Base-by-base conservation (phyloP, 1,284 basidiomycete species). In the Neonothopanus nambi region DNA sequence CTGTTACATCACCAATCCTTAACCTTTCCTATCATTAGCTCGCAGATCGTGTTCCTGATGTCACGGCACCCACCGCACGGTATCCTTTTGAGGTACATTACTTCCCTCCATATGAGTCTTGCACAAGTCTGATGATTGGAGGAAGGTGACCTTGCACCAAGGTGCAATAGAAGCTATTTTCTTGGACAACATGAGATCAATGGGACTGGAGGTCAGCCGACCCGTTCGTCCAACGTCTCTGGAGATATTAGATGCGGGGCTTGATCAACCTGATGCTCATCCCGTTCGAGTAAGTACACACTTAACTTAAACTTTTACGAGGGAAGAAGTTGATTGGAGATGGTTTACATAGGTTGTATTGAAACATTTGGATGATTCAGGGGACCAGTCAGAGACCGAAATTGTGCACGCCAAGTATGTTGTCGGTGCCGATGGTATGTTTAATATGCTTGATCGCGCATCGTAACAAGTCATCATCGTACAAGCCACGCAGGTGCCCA, bases 121-220 rank as follows among this genome's bases (percentile, higher is more conserved):
- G 41, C 28, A 37, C 17, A 11, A 30, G 24, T 21, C 50, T 28
- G 26, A 28, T 28, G 26, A 28, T 28, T 28, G 7, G 11, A 21
- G 20, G 15, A 57, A 89, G 82, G 70, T 81, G 5, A 89, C 87
- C 0, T 70, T 89, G n/a, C 84, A 89, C 58, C 89, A 91, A 71
- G 88, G 87, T 1, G 81, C 79, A 3, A 89, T 91, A 36, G 87
- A 91, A 65, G 68, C 73, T 0, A 80, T 89, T 20, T 85, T 91
- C 63, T 60, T 87, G 26, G 84, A 89, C 61, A 81, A 83, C 0
- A 79, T 89, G 76, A 69, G 58, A 8, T 52, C 60, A n/a, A 66
- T 75, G 58, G 81, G 80, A 4, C 56, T 85, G 5, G 62, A 76
- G 57, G 85, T 91, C 23, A 78, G 81, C 36, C 76, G 87, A 23